Evolutionary conservation across 129 eudicot species (phyloP).

Genomic region (Chrysanthemum makinoi): DNA sequence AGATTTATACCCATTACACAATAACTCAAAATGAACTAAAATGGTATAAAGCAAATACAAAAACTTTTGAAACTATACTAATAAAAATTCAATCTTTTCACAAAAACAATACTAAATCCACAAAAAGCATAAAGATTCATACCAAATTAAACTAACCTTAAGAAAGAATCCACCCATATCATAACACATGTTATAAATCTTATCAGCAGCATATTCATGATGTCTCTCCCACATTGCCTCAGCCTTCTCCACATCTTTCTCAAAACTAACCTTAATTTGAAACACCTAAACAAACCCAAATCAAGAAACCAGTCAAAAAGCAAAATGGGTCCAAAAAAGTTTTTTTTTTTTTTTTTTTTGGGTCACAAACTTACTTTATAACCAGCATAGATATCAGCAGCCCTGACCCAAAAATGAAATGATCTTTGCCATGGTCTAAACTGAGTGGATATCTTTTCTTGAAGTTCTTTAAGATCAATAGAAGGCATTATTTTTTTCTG

Average conservation of each 20-base stretch:
- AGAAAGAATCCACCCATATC: slow-evolving; percentile 96
- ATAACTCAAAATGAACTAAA: neutral
- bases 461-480: slow-evolving; percentile 55
- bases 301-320: neutral
- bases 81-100: slow-evolving; percentile 12
- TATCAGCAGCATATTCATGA: slow-evolving; percentile 95
- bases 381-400: slow-evolving; percentile 92
- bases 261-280: slow-evolving; percentile 77
- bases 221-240: slow-evolving; percentile 98
- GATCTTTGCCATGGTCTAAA: slow-evolving; percentile 82
- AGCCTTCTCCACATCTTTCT: slow-evolving; percentile 76
- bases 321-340: neutral
- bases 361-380: slow-evolving; percentile 56
- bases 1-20: neutral
- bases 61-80: neutral
- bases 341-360: neutral
- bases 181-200: slow-evolving; percentile 84
- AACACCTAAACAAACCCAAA: slow-evolving; percentile 54
- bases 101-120: slow-evolving; percentile 6
- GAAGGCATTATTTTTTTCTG: slow-evolving; percentile 35
- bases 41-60: no score
- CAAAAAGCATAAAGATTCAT: slow-evolving; percentile 3
- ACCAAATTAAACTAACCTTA: slow-evolving; percentile 50
- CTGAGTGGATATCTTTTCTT: slow-evolving; percentile 45
- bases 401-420: slow-evolving; percentile 85